Conservation (phyloP, 1,139 yeast species). For the Saccharomycopsis hybrid region DNA sequence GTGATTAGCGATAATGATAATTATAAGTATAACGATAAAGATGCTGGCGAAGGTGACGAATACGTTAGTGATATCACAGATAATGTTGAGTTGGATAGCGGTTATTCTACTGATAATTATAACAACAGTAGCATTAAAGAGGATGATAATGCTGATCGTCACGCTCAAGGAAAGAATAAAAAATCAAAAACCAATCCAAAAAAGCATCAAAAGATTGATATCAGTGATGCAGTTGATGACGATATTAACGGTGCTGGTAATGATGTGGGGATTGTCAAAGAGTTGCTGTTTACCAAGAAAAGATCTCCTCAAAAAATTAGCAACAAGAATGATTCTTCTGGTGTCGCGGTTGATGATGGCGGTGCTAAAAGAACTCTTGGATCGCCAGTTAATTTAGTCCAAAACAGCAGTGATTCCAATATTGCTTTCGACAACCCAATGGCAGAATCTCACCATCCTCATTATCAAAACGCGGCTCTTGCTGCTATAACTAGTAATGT, state of each 20-base stretch:
- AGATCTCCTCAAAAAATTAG: not conserved
- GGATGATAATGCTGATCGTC: not conserved
- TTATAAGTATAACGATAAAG: not conserved
- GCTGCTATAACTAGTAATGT: not conserved
- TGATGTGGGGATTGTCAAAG: not conserved
- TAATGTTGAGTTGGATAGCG: conserved; percentile 7
- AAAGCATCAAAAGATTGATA: not conserved
- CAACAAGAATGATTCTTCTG: no score
- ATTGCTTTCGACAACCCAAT: not conserved
- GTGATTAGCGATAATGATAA: conserved; percentile 2
- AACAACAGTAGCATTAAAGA: conserved; percentile 8
- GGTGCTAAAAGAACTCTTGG: conserved; percentile 5
- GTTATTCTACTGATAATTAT: conserved; percentile 1
- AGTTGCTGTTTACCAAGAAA: not conserved
- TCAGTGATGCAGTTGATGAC: not conserved
- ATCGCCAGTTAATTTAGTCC: conserved; percentile 15
- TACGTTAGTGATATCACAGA: conserved; percentile 12
- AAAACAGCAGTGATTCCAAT: not conserved
- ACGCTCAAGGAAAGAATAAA: not conserved
- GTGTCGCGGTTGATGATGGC: no score
- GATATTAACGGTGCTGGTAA: not conserved
- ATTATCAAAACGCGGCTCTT: no score
- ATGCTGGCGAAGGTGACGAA: conserved; percentile 7
- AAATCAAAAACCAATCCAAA: not conserved
- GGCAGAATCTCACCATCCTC: conserved; percentile 1